A percentile compares a stretch with the other conserved stretches of the same genome.
Evolutionary conservation across 148 eudicot species (phyloP).

Genomic region (Nepenthes mirabilis): DNA sequence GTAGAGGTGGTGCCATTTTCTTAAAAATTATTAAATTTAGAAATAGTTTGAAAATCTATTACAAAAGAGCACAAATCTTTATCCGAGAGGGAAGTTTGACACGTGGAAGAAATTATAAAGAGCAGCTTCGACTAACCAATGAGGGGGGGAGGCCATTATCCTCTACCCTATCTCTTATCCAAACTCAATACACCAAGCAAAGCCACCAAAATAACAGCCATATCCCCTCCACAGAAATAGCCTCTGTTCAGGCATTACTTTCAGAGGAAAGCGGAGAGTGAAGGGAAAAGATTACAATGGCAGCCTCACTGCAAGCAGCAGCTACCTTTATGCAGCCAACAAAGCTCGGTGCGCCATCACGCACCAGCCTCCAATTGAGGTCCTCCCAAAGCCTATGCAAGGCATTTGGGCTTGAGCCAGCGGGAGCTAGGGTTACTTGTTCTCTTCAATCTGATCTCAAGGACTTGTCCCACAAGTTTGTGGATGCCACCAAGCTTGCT

Average conservation of each 20-base stretch:
- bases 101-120: constrained; percentile 34
- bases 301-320: constrained; percentile 89
- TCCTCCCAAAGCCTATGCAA: constrained; percentile 47
- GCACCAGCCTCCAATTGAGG: constrained; percentile 35
- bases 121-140: constrained; percentile 3
- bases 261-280: not conserved
- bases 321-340: constrained; percentile 79
- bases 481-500: constrained; percentile 86
- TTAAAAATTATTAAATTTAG: too few species aligned
- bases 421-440: constrained; percentile 39
- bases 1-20: too few species aligned
- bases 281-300: constrained; percentile 37
- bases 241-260: not conserved
- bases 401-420: constrained; percentile 53
- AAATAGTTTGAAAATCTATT: too few species aligned
- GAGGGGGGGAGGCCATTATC: constrained; percentile 19
- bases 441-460: constrained; percentile 78
- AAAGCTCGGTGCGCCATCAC: constrained; percentile 29
- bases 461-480: constrained; percentile 74
- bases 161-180: constrained; percentile 69
- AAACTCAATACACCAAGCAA: constrained; percentile 13
- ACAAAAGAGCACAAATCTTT: not conserved
- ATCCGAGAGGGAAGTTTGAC: constrained; percentile 13
- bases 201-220: constrained; percentile 36
- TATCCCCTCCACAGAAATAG: constrained; percentile 12